Base-by-base conservation (phyloP, 2,329 filamentous ascomycete species). In the Colletotrichum lini region DNA sequence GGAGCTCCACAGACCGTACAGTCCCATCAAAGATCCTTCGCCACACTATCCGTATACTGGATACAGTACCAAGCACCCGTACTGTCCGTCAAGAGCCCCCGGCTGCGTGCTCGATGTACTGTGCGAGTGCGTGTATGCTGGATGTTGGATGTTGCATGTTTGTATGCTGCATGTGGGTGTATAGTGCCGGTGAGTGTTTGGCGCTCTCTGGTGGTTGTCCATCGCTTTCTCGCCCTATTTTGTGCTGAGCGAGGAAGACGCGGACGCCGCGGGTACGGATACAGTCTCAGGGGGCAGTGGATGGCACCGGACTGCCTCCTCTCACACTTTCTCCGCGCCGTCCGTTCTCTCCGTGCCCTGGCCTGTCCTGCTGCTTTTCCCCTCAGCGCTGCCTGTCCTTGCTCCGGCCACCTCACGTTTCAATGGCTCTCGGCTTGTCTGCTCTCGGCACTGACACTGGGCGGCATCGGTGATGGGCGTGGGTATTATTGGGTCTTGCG, bases 21-120 rank as follows among this genome's bases (percentile, higher is more conserved):
- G 58, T 61, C 44, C 58, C 42, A 70, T 67, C 67, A 70, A 70
- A 62, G 63, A 67, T 67, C 54, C 50, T 47, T 62, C 35, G 8
- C 35, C 35, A 38, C 35, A 38, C 35, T 38, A 38, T 38, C 35
- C 35, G 35, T 38, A 38, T 9, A 3, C 9, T 38, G 35, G 35
- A 38, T 38, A 38, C 35, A 38, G 35, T 38, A 38, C 35, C 35
- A 10, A 35, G 30, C 30, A 35, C 8, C 30, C 30, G 8, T 52
- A 68, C 58, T 71, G 68, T 68, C 52, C 58, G 52, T 61, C 50
- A 58, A 38, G 30, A n/a, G 38, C 57, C 64, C 64, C 57, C 56
- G 42, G 57, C 30, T 30, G 26, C 26, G 35, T 63, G 57, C 58
- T 68, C 63, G 38, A 58, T 45, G 23, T 64, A 59, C 38, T 63